phyloP scores from a whole-genome alignment of 2,329 filamentous ascomycete species.

The Exophiala lecanii-corni region DNA sequence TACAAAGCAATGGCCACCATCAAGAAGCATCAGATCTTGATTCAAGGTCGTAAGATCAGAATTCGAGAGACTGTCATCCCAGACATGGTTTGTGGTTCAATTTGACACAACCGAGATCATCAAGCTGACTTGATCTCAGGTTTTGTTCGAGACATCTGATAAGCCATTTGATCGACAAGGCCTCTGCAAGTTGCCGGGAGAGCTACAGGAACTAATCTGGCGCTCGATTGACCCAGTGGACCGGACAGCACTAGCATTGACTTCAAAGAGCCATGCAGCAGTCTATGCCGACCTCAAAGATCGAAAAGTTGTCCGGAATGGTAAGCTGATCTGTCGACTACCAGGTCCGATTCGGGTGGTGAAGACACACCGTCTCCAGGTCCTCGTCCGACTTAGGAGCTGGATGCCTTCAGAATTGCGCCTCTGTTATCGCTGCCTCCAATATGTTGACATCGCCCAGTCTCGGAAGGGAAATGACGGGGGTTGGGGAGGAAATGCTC shows the following conservation, averaged over 20 bases:
- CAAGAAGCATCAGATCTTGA: background rate
- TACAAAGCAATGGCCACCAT: background rate
- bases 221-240: conserved; percentile 13
- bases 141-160: conserved; percentile 5
- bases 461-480: conserved; percentile 2
- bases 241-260: conserved; percentile 19
- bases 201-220: conserved; percentile 17
- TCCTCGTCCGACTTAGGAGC: conserved; percentile 18
- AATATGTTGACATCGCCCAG: conserved; percentile 12
- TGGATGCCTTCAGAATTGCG: conserved; percentile 15
- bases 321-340: conserved; percentile 1
- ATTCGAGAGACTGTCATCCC: background rate
- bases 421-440: conserved; percentile 22
- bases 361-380: conserved; percentile 16
- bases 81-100: background rate
- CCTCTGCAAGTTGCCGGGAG: conserved; percentile 15
- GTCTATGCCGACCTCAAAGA: conserved; percentile 16
- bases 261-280: conserved; percentile 20
- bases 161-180: conserved; percentile 1
- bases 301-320: conserved; percentile 2
- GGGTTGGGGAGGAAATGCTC: conserved; percentile 14
- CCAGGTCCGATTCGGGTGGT: conserved; percentile 7
- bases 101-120: background rate
- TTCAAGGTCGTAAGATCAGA: background rate
- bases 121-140: background rate